phyloP scores from a whole-genome alignment of 2,329 filamentous ascomycete species.

The Cordyceps cateniannulata region DNA sequence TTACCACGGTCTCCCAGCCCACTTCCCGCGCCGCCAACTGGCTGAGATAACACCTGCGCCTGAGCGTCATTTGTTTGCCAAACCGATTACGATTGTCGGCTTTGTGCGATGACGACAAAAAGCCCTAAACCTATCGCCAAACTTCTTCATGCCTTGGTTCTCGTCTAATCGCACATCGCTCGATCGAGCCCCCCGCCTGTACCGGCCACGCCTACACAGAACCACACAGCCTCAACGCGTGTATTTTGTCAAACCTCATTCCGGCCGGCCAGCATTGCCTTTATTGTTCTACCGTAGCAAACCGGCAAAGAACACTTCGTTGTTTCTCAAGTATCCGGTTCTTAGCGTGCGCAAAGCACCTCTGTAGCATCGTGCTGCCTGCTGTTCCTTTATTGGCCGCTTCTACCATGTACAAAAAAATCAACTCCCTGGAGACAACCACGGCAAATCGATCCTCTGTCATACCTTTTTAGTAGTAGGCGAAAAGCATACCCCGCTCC shows the following conservation, averaged over 20 bases:
- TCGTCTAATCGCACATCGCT: background rate
- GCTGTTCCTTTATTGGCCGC: background rate
- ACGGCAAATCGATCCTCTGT: background rate
- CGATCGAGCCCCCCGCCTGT: background rate
- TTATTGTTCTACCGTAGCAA: background rate
- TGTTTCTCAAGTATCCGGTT: background rate
- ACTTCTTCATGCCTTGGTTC: background rate
- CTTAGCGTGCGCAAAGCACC: background rate
- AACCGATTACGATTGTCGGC: background rate
- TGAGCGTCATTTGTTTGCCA: background rate
- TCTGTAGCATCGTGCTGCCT: background rate
- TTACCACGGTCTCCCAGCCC: background rate
- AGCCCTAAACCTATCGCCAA: slow-evolving; percentile 6
- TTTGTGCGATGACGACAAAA: background rate
- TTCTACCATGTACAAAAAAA: background rate
- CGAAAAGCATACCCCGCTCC: slow-evolving; percentile 1
- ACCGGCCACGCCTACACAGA: background rate
- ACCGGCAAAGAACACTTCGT: background rate
- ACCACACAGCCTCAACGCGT: background rate
- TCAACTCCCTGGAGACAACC: background rate
- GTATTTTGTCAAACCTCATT: background rate
- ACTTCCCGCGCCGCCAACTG: background rate
- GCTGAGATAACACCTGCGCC: slow-evolving; percentile 1
- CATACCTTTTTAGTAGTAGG: no score
- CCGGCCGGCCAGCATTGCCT: background rate